Percentiles rank a stretch among this genome's conserved stretches.
Evolutionary conservation across 106 monocot species (phyloP).

Genomic region (Xerophyta viscosa): DNA sequence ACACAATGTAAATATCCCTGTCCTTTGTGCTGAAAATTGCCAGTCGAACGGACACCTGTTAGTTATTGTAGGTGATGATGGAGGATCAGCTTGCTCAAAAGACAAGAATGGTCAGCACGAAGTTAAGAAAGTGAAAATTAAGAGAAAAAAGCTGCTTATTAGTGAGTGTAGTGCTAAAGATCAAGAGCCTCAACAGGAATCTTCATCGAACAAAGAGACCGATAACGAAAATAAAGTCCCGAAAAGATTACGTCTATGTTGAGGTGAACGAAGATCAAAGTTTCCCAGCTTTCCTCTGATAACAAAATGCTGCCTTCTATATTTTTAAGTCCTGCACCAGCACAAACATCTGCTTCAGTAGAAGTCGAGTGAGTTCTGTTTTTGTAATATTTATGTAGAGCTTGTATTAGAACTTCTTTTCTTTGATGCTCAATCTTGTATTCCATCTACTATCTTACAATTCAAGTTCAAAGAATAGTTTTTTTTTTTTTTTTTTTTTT

Average conservation of each 20-base stretch:
- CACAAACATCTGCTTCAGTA: conserved; percentile 8
- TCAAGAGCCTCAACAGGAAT: conserved; percentile 2
- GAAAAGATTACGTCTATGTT: conserved; percentile 19
- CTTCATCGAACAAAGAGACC: conserved; percentile 4
- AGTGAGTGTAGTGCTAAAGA: conserved; percentile 22
- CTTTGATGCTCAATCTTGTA: no score
- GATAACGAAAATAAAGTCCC: conserved; percentile 4
- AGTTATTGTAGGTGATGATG: conserved; percentile 18
- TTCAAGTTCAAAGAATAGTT: no score
- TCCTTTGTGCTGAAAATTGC: neutral
- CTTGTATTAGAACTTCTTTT: no score
- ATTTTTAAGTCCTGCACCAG: conserved; percentile 6
- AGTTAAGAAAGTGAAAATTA: conserved; percentile 25
- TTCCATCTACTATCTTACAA: no score
- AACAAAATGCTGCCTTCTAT: conserved; percentile 22
- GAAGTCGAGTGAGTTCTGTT: conserved; percentile 13
- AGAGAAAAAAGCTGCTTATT: conserved; percentile 26
- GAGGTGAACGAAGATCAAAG: conserved; percentile 42
- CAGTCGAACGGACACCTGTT: neutral
- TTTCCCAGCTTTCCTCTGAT: conserved; percentile 32
- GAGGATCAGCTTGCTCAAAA: neutral
- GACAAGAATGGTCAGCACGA: conserved; percentile 1
- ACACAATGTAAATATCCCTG: conserved; percentile 1
- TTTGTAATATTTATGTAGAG: no score
- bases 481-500: no score